Evolutionary conservation across 495 filamentous ascomycete species (phyloP).

Genomic region (Hypomontagnella submonticulosa): DNA sequence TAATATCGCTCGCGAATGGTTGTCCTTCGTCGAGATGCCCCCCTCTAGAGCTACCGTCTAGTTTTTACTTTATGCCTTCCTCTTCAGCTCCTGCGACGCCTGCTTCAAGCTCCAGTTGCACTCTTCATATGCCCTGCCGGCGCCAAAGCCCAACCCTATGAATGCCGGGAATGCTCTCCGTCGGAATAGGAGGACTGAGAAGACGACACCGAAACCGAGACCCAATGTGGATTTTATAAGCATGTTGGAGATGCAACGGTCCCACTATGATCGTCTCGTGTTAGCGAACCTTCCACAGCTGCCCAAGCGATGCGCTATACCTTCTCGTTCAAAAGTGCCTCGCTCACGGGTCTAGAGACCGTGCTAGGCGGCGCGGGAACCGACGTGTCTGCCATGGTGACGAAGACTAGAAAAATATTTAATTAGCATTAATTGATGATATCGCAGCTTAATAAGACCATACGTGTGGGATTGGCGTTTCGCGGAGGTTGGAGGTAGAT

Average conservation of each 20-base stretch:
- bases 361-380: constrained; percentile 53
- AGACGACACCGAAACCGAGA: constrained; percentile 94
- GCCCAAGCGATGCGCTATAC: constrained; percentile 58
- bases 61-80: constrained; percentile 48
- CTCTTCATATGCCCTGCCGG: constrained; percentile 95
- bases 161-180: constrained; percentile 95
- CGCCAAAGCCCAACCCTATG: constrained; percentile 92
- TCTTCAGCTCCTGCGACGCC: constrained; percentile 62
- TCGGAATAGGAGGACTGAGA: constrained; percentile 98
- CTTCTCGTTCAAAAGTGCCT: constrained; percentile 96
- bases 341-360: constrained; percentile 81
- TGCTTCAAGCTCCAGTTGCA: constrained; percentile 74
- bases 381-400: constrained; percentile 58
- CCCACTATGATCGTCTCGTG: constrained; percentile 75
- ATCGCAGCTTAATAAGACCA: constrained; percentile 17
- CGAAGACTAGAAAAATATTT: constrained; percentile 12
- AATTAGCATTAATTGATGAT: constrained; percentile 25
- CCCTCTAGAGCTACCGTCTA: constrained; percentile 15
- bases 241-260: constrained; percentile 94
- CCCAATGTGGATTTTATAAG: constrained; percentile 95
- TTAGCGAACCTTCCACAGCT: constrained; percentile 24
- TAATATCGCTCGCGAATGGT: constrained; percentile 25
- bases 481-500: constrained; percentile 6
- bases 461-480: constrained; percentile 21
- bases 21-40: constrained; percentile 28